Evolutionary conservation across 345 rosid species (phyloP).

Genomic region (Pugionium dolabratum): DNA sequence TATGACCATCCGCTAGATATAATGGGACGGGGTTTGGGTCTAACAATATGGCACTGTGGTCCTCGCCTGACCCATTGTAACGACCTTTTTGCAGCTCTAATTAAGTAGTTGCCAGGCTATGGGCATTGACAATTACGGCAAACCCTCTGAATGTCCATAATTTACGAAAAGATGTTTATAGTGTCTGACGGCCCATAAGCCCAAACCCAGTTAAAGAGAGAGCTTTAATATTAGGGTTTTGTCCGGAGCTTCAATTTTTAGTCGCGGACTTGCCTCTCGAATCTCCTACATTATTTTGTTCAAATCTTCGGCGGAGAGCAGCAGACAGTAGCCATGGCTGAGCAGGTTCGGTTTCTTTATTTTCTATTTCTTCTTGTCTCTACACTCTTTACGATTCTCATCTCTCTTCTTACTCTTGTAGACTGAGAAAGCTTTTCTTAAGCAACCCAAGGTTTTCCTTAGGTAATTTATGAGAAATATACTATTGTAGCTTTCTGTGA

Average conservation of each 20-base stretch:
- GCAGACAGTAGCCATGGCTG: slow-evolving; percentile 42
- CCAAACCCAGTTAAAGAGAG: slow-evolving; percentile 19
- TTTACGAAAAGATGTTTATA: too few relatives aligned
- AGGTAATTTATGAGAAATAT: slow-evolving; percentile 36
- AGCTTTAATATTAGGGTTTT: slow-evolving; percentile 34
- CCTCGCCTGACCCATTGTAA: too few relatives aligned
- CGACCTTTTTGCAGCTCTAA: too few relatives aligned
- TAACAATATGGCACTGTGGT: too few relatives aligned
- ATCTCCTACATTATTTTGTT: neutral
- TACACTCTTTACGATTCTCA: slow-evolving; percentile 3
- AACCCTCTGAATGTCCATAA: too few relatives aligned
- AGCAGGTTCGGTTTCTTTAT: slow-evolving; percentile 29
- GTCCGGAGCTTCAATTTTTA: slow-evolving; percentile 1
- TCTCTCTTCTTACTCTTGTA: slow-evolving; percentile 24
- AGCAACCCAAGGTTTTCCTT: slow-evolving; percentile 81
- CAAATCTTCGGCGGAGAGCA: slow-evolving; percentile 20
- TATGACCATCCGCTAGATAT: too few relatives aligned
- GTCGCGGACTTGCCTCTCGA: slow-evolving; percentile 19
- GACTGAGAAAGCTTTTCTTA: slow-evolving; percentile 85
- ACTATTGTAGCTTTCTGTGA: neutral
- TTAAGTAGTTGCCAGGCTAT: too few relatives aligned
- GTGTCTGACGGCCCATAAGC: slow-evolving; percentile 28
- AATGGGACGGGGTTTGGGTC: too few relatives aligned
- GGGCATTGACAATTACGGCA: too few relatives aligned
- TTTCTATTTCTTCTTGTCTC: neutral